Base-by-base conservation (phyloP, 2,329 filamentous ascomycete genomes). In the Exophiala viscosa region DNA sequence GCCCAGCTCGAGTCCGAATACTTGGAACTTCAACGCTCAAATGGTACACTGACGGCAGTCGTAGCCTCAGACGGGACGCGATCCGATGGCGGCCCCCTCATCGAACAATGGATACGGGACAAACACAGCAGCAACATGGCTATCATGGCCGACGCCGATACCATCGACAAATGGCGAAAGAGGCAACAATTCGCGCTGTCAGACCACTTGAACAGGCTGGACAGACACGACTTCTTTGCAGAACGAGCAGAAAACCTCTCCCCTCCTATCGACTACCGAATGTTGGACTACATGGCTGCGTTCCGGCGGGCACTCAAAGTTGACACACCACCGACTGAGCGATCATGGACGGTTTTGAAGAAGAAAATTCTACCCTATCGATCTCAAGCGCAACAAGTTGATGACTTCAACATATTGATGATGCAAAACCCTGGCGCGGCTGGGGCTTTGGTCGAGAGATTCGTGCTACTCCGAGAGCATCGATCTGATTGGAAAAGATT, bases 221-320 rank as follows among this genome's bases (percentile, higher is more conserved):
- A 28, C 15, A 50, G 53, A 18, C 45, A 40, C 20, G 45, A 51
- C n/a, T 56, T 42, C 32, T 74, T 71, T 56, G 58, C 63, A 41
- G 61, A 66, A n/a, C 67, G 68, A 50, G 72, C 72, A 1, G 59
- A 58, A 6, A 55, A 68, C 18, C 62, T 74, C 10, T 60, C 58
- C 7, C 69, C 70, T 2, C 69, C 72, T 8, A 70, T 74, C 44
- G 60, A 48, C 23, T 32, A 59, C 36, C 60, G 60, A 11, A 63
- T 68, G 32, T 60, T 74, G 54, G 64, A 68, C 52, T 64, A 62
- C 18, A 73, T 73, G 51, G 63, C 67, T 1, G 69, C 70, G 1
- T 75, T 70, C 56, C 64, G 67, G 14, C 65, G 67, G 18, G 66
- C 69, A 15, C 60, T 73, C 32, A 66, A 67, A 17, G 66, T 70